These are phyloP conservation scores for Globisporangium nodosum DNA, from an alignment of 352 stramenopile species.

Conservation along the genomic window DNA sequence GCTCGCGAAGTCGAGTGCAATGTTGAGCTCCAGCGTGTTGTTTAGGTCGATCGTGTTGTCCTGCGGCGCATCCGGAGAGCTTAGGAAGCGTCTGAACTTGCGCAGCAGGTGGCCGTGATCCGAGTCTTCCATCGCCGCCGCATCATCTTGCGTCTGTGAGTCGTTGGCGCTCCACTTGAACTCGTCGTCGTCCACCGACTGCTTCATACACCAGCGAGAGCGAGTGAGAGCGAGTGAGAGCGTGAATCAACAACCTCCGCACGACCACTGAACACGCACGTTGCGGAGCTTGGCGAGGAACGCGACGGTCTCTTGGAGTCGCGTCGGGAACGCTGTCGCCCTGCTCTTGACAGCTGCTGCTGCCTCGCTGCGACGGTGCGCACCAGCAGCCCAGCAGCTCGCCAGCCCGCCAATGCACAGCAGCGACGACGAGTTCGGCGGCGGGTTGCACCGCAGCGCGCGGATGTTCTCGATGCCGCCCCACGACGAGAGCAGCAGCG, in stretches of 20 bases:
- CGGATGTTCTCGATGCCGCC: slow-evolving; percentile 15
- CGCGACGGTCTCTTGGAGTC: slow-evolving; percentile 3
- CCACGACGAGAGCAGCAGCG: slow-evolving; percentile 13
- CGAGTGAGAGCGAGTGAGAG: neutral
- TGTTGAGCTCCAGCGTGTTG: slow-evolving; percentile 13
- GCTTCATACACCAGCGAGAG: neutral
- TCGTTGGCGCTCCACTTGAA: neutral
- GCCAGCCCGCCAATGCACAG: slow-evolving; percentile 5
- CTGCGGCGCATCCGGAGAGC: neutral
- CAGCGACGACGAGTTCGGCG: slow-evolving; percentile 8
- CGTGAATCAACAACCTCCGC: too few relatives aligned
- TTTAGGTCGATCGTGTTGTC: slow-evolving; percentile 8
- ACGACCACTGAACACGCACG: too few relatives aligned
- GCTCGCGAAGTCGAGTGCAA: slow-evolving; percentile 8
- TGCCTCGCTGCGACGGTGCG: neutral
- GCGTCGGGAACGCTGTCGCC: neutral
- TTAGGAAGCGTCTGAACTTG: slow-evolving; percentile 8
- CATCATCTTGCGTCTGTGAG: neutral
- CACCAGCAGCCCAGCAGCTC: neutral
- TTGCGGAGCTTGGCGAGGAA: slow-evolving; percentile 9
- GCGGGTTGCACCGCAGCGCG: slow-evolving; percentile 7
- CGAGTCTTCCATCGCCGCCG: neutral
- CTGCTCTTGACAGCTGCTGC: neutral
- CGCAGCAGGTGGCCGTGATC: neutral
- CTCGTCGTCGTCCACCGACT: slow-evolving; percentile 1